phyloP scores from a whole-genome alignment of 805 yeast genomes.

The Pichia eremophila region DNA sequence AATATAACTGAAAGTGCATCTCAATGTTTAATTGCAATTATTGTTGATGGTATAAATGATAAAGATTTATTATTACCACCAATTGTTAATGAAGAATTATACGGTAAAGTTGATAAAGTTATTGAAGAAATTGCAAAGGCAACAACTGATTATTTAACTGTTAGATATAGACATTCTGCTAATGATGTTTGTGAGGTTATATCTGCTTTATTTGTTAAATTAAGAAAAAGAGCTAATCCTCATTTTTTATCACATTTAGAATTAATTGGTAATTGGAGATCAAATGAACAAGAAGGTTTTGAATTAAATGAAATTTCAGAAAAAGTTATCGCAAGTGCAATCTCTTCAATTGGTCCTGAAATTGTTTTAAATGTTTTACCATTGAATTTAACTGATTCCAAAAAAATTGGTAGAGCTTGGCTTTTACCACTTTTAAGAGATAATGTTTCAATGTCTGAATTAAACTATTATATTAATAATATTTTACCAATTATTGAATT shows the following conservation, averaged over 20 bases:
- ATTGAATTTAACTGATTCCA: conserved; percentile 56
- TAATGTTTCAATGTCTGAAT: conserved; percentile 60
- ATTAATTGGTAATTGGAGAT: conserved; percentile 78
- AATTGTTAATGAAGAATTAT: conserved; percentile 36
- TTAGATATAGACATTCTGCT: conserved; percentile 69
- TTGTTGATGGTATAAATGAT: conserved; percentile 60
- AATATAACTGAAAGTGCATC: conserved; percentile 65
- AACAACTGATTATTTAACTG: conserved; percentile 48
- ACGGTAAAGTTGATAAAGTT: conserved; percentile 47
- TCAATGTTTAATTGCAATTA: conserved; percentile 75
- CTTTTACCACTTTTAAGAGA: conserved; percentile 84
- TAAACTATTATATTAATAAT: conserved; percentile 51
- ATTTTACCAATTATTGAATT: conserved; percentile 57
- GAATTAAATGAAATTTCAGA: conserved; percentile 71
- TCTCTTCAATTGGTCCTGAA: conserved; percentile 80
- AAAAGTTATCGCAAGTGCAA: conserved; percentile 67
- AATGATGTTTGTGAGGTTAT: conserved; percentile 64
- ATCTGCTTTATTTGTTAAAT: conserved; percentile 49
- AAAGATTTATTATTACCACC: conserved; percentile 46
- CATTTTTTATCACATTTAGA: conserved; percentile 58
- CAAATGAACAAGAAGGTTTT: conserved; percentile 61
- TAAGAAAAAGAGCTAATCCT: conserved; percentile 61
- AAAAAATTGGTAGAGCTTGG: conserved; percentile 89
- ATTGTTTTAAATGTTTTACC: conserved; percentile 68
- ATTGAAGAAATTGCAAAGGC: conserved; percentile 44